Percentiles rank a stretch among this genome's conserved stretches.
Evolutionary conservation across 257 asterid species (phyloP).

Genomic region (Primulina huaijiensis): DNA sequence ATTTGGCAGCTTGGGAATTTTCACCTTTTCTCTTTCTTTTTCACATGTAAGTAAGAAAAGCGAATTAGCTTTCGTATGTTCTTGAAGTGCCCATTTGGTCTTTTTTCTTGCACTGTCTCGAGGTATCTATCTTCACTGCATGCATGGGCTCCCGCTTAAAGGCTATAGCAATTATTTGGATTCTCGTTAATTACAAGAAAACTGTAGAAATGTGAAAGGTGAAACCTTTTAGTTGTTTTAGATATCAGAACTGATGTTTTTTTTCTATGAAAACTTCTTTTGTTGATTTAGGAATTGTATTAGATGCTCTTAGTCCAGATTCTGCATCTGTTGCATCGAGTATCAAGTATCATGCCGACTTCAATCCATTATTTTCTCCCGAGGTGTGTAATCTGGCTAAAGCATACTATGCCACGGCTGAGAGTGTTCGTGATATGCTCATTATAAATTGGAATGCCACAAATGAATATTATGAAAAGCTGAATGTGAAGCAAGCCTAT

Average conservation of each 20-base stretch:
- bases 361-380: slow-evolving; percentile 58
- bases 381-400: slow-evolving; percentile 48
- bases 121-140: no score
- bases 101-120: no score
- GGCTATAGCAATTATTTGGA: no score
- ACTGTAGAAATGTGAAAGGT: no score
- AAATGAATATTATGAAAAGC: slow-evolving; percentile 46
- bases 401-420: slow-evolving; percentile 56
- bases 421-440: slow-evolving; percentile 63
- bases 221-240: no score
- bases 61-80: no score
- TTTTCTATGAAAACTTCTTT: slow-evolving; percentile 1
- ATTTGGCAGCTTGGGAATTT: no score
- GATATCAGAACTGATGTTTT: no score
- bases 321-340: slow-evolving; percentile 52
- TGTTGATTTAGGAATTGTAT: slow-evolving; percentile 32
- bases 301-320: slow-evolving; percentile 46
- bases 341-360: slow-evolving; percentile 59
- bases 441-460: slow-evolving; percentile 60
- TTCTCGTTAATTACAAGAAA: neutral
- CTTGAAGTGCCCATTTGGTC: no score
- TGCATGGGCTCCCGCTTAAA: no score
- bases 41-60: no score
- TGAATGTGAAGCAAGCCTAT: slow-evolving; percentile 55
- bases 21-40: no score